Evolutionary conservation across 495 filamentous ascomycete genomes (phyloP), one percentile per base, ranked within the genome.

Genomic region (Oidiodendron maius): DNA sequence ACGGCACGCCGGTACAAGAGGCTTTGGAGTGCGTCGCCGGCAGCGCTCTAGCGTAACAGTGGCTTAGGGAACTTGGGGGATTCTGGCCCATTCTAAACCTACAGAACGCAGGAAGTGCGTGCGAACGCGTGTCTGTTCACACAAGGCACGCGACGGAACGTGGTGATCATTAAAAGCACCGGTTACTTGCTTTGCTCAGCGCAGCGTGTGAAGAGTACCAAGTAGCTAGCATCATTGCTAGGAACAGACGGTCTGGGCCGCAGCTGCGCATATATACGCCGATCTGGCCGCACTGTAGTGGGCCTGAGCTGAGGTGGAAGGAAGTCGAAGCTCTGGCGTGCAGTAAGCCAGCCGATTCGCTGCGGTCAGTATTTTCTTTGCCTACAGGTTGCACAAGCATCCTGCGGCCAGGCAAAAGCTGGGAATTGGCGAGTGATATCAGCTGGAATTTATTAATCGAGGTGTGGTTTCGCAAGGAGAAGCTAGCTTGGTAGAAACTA

Each of bases 101-200:
- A n/a, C n/a, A n/a, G n/a, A n/a, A n/a, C n/a, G n/a, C 26, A 32
- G 24, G 30, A 24, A 38, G 50, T 48, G 44, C 40, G 43, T 58
- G 51, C 55, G 55, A 58, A 58, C 55, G 41, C 55, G 55, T 58
- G 55, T 51, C 48, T 58, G 42, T 50, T 50, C 39, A 41, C 51
- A 40, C 46, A 47, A 48, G 55, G 44, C 55, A 58, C 55, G 55
- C 46, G 46, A 34, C 46, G 55, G 54, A 57, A 54, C 55, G 55
- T 54, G 51, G 24, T 39, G 51, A 39, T 26, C 23, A 53, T 35
- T 51, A 22, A 25, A 50, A 46, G 36, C 13, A 17, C 26, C 45
- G 55, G 55, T 20, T 58, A 54, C 21, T 26, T 51, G 51, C 55
- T 30, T 37, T 36, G 3, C 22, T 26, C 4, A 22, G 25, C 25